These are phyloP conservation scores for Dactylellina parvicollis DNA, from an alignment of 2,329 filamentous ascomycete species.

Conservation along the genomic window DNA sequence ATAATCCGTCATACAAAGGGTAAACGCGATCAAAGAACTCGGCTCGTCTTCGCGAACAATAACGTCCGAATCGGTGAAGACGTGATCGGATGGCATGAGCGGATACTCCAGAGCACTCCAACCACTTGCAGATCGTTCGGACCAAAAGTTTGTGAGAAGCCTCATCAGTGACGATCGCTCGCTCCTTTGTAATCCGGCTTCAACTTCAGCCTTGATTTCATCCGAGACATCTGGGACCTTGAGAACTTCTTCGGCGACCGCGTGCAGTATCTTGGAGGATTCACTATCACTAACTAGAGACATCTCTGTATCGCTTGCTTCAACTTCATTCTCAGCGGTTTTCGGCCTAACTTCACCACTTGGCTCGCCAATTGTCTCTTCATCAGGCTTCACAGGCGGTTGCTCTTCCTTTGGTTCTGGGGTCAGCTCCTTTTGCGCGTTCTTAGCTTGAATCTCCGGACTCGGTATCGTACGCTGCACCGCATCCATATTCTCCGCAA, in stretches of 20 bases:
- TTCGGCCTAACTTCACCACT: slow-evolving; percentile 32
- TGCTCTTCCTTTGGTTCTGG: slow-evolving; percentile 24
- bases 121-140: slow-evolving; percentile 92
- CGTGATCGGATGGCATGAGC: slow-evolving; percentile 80
- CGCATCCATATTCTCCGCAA: slow-evolving; percentile 56
- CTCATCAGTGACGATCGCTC: slow-evolving; percentile 94
- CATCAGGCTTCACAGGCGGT: slow-evolving; percentile 9
- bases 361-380: slow-evolving; percentile 22
- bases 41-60: slow-evolving; percentile 98
- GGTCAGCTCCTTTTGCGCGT: background rate
- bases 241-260: slow-evolving; percentile 62
- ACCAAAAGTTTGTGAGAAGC: slow-evolving; percentile 97
- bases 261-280: slow-evolving; percentile 53
- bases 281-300: slow-evolving; percentile 74
- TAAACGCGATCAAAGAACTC: slow-evolving; percentile 93
- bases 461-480: slow-evolving; percentile 45
- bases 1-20: slow-evolving; percentile 88
- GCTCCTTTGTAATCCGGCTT: slow-evolving; percentile 83
- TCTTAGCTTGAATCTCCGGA: slow-evolving; percentile 26
- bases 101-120: slow-evolving; percentile 95
- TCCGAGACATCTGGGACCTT: slow-evolving; percentile 60
- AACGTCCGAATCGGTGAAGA: slow-evolving; percentile 95
- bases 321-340: slow-evolving; percentile 65
- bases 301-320: slow-evolving; percentile 76
- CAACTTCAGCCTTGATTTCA: slow-evolving; percentile 65